Conservation (phyloP, 2,329 filamentous ascomycete species). For the Lachnellula arida region DNA sequence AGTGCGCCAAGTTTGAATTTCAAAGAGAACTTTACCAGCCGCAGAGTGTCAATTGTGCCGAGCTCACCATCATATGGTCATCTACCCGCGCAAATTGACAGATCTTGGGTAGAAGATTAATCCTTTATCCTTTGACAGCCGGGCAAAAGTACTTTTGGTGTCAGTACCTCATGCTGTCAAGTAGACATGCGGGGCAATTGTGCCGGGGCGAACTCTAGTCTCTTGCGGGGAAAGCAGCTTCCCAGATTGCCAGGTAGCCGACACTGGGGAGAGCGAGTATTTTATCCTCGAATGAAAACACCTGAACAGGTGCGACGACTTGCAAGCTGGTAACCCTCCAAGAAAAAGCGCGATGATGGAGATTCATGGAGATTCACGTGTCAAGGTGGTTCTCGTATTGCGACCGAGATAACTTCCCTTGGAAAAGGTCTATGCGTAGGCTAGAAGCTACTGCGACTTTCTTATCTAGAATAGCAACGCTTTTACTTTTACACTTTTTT, state of each 20-base stretch:
- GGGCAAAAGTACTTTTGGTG: background rate
- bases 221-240: background rate
- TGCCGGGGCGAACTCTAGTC: background rate
- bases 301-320: background rate
- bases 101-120: slow-evolving; percentile 1
- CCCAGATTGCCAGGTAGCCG: background rate
- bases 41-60: background rate
- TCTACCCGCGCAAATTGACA: too few species aligned
- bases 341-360: too few species aligned
- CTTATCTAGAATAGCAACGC: too few species aligned
- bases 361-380: background rate
- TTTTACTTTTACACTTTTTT: too few species aligned
- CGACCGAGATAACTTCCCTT: background rate
- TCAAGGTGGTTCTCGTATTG: background rate
- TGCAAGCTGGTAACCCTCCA: background rate
- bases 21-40: background rate
- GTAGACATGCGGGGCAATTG: background rate
- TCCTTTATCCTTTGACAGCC: background rate
- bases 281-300: slow-evolving; percentile 1
- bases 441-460: too few species aligned
- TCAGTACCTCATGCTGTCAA: background rate
- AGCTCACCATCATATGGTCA: background rate
- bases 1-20: background rate
- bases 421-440: too few species aligned
- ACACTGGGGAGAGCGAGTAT: background rate